A percentile compares a stretch with the other conserved stretches of the same genome.
Evolutionary conservation across 2,329 filamentous ascomycete genomes (phyloP).

Genomic region (Pseudogymnoascus sp.): DNA sequence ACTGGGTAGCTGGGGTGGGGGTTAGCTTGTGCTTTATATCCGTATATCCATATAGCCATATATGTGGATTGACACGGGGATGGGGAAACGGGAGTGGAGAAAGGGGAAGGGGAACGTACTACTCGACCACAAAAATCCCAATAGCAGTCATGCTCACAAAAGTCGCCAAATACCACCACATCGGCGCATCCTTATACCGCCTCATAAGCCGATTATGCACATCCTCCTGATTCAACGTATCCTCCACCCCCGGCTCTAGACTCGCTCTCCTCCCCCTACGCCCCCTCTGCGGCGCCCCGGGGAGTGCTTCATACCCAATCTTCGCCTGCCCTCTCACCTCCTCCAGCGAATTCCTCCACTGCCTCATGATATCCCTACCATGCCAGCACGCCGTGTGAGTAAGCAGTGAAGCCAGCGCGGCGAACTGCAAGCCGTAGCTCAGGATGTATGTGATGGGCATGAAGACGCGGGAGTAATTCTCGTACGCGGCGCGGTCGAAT

Average conservation of each 20-base stretch:
- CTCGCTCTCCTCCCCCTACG: constrained; percentile 18
- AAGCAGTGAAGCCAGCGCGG: constrained; percentile 67
- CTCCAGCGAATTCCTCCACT: constrained; percentile 61
- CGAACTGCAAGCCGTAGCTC: constrained; percentile 81
- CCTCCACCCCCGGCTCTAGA: constrained; percentile 37
- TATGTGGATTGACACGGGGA: not conserved
- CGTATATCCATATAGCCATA: not conserved
- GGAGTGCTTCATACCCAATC: constrained; percentile 45
- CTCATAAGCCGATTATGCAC: constrained; percentile 79
- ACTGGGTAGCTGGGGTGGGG: constrained; percentile 59
- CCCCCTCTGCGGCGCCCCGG: constrained; percentile 5
- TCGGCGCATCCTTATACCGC: constrained; percentile 71
- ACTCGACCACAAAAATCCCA: constrained; percentile 78
- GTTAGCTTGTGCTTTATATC: constrained; percentile 16
- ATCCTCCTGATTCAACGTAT: constrained; percentile 63
- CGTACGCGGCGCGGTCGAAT: constrained; percentile 69
- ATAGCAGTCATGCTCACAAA: constrained; percentile 69
- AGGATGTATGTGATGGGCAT: constrained; percentile 80
- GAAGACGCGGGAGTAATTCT: constrained; percentile 75
- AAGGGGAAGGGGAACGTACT: constrained; percentile 44
- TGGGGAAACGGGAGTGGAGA: not conserved
- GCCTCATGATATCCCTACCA: constrained; percentile 69
- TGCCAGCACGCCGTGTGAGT: constrained; percentile 82
- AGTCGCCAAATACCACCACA: constrained; percentile 71
- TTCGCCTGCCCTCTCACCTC: constrained; percentile 49